These are phyloP conservation scores for Irpex lacteus DNA, from an alignment of 1,284 basidiomycete species.

Conservation along the genomic window DNA sequence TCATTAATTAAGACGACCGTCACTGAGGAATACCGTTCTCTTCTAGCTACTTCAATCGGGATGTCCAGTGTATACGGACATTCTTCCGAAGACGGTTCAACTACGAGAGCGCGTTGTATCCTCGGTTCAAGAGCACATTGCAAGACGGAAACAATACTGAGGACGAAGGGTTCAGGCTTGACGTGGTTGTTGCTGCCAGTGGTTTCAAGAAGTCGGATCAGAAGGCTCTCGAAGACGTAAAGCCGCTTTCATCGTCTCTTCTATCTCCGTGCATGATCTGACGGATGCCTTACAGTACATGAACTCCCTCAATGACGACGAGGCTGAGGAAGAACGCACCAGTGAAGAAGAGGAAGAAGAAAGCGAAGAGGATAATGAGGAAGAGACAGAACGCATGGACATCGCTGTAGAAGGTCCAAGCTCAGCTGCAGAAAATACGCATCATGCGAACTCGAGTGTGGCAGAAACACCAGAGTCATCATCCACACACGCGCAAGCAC, in stretches of 20 bases:
- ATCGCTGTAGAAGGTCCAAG: not conserved
- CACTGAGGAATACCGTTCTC: no score
- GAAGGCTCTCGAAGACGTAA: slow-evolving; percentile 80
- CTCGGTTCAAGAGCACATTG: slow-evolving; percentile 69
- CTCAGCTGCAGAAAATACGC: not conserved
- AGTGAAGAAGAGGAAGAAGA: slow-evolving; percentile 33
- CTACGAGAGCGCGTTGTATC: slow-evolving; percentile 89
- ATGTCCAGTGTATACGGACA: slow-evolving; percentile 93
- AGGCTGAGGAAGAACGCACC: slow-evolving; percentile 24
- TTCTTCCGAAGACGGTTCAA: slow-evolving; percentile 94
- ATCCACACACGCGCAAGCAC: not conserved
- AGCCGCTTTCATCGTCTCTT: slow-evolving; percentile 21
- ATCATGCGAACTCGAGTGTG: no score
- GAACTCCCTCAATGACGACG: slow-evolving; percentile 48
- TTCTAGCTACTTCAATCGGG: slow-evolving; percentile 94
- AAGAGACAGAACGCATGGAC: slow-evolving; percentile 34
- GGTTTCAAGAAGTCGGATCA: slow-evolving; percentile 86
- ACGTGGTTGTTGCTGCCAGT: slow-evolving; percentile 89
- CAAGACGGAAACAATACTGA: slow-evolving; percentile 37
- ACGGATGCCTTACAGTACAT: slow-evolving; percentile 49
- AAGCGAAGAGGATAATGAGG: slow-evolving; percentile 30
- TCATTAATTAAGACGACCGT: not conserved
- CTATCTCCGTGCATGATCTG: slow-evolving; percentile 16
- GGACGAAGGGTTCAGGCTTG: slow-evolving; percentile 63
- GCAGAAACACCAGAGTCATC: no score